Conservation (phyloP, 2,329 filamentous ascomycete species). For the Colletotrichum falcatum region DNA sequence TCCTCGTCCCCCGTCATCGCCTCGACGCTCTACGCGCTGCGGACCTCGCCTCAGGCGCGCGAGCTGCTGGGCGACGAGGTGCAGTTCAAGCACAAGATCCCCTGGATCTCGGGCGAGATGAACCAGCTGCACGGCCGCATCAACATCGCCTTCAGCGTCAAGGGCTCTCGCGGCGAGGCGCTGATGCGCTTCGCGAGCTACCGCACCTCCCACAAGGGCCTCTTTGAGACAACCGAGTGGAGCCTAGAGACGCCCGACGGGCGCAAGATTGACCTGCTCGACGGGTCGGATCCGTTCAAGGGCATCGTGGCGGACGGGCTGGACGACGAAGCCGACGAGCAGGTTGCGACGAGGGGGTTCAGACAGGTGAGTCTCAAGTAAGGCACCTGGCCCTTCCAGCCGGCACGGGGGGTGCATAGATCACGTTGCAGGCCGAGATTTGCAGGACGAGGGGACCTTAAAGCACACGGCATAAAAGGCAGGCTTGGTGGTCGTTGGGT, state of each 20-base stretch:
- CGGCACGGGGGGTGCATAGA: not conserved
- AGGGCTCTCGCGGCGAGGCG: conserved; percentile 77
- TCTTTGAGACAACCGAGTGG: conserved; percentile 93
- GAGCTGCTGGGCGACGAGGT: conserved; percentile 87
- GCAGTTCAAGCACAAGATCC: conserved; percentile 82
- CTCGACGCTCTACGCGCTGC: conserved; percentile 90
- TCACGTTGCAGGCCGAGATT: not conserved
- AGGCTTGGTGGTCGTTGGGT: conserved; percentile 23
- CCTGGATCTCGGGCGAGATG: conserved; percentile 88
- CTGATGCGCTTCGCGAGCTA: conserved; percentile 85
- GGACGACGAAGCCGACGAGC: conserved; percentile 47
- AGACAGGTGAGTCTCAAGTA: conserved; percentile 58
- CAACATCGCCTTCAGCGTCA: conserved; percentile 87
- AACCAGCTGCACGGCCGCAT: conserved; percentile 94
- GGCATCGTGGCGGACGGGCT: conserved; percentile 58
- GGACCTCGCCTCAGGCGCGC: conserved; percentile 81
- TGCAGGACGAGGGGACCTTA: not conserved
- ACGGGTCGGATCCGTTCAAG: conserved; percentile 77
- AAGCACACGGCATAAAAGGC: not conserved
- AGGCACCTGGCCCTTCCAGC: not conserved
- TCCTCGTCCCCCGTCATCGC: conserved; percentile 87
- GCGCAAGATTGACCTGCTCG: conserved; percentile 76
- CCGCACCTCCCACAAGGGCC: conserved; percentile 68
- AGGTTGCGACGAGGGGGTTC: conserved; percentile 61
- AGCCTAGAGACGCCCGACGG: conserved; percentile 78